Evolutionary conservation across 2,329 filamentous ascomycete species (phyloP).

Genomic region (Colletotrichum acutatum): DNA sequence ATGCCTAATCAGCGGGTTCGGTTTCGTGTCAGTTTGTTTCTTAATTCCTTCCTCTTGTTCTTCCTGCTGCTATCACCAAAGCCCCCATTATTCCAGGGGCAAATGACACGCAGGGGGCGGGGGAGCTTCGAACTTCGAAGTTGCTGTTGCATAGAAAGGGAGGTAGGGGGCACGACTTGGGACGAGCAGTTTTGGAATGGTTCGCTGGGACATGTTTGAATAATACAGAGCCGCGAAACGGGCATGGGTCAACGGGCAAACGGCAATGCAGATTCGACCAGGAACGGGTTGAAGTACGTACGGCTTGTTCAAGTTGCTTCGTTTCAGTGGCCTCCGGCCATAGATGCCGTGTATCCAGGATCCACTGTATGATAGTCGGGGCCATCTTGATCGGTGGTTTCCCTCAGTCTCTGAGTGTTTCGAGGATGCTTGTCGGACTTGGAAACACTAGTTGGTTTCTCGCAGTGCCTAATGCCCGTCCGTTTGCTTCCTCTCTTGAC

Average conservation of each 20-base stretch:
- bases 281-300: slow-evolving; percentile 45
- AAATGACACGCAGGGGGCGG: background rate
- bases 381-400: slow-evolving; percentile 26
- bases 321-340: slow-evolving; percentile 66
- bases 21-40: slow-evolving; percentile 12
- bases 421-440: slow-evolving; percentile 2
- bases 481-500: background rate
- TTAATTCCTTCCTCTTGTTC: background rate
- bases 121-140: background rate
- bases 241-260: background rate
- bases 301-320: slow-evolving; percentile 57
- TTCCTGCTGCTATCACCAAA: background rate
- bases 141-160: background rate
- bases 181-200: background rate
- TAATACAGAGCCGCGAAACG: slow-evolving; percentile 1
- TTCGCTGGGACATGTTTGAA: slow-evolving; percentile 5
- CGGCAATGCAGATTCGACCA: background rate
- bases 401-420: slow-evolving; percentile 3
- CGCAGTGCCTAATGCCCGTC: background rate
- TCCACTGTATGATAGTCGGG: slow-evolving; percentile 66
- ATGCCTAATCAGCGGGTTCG: slow-evolving; percentile 53
- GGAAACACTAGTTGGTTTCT: background rate
- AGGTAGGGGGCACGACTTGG: background rate
- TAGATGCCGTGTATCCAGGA: slow-evolving; percentile 68
- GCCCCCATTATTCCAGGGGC: background rate